Percentiles rank a stretch among this genome's conserved stretches.
phyloP scores from a whole-genome alignment of 2,329 filamentous ascomycete genomes.

The Tolypocladium capitatum region DNA sequence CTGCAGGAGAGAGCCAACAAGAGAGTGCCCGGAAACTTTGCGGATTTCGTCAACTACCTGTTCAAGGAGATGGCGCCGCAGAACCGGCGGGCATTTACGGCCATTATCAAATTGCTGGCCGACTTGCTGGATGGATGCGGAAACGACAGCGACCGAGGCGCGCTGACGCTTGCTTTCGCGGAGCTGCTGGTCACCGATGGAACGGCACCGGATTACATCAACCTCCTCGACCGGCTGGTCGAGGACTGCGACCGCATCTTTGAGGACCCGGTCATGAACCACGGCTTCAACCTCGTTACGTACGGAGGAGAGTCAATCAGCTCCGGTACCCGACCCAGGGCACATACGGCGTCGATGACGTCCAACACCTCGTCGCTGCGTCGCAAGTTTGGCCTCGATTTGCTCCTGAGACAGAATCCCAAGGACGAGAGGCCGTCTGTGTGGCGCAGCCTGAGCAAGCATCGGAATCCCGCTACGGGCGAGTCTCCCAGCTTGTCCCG shows the following conservation, averaged over 20 bases:
- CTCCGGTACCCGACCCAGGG: constrained; percentile 42
- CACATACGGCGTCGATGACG: constrained; percentile 59
- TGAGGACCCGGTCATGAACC: constrained; percentile 40
- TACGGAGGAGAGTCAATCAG: constrained; percentile 45
- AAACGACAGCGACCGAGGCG: constrained; percentile 82
- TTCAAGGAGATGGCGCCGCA: constrained; percentile 56
- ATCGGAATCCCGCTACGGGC: constrained; percentile 46
- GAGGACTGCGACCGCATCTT: constrained; percentile 87
- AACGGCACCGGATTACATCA: constrained; percentile 71
- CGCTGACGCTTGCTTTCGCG: constrained; percentile 76
- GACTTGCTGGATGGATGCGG: constrained; percentile 81
- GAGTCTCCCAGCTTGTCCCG: constrained; percentile 54
- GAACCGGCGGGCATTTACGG: constrained; percentile 64
- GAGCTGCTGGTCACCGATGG: constrained; percentile 72
- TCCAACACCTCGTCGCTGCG: constrained; percentile 81
- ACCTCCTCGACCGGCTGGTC: constrained; percentile 74
- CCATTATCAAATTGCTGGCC: constrained; percentile 72
- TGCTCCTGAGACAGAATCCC: constrained; percentile 64
- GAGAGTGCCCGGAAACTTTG: constrained; percentile 59
- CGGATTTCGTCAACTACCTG: constrained; percentile 51
- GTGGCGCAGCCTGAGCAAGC: constrained; percentile 80
- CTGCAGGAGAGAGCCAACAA: constrained; percentile 58
- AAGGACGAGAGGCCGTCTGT: constrained; percentile 66
- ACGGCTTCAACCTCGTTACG: constrained; percentile 24
- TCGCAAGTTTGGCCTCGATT: constrained; percentile 71